Evolutionary conservation across 2,329 filamentous ascomycete genomes (phyloP).

Genomic region (Tolypocladium ophioglossoides): DNA sequence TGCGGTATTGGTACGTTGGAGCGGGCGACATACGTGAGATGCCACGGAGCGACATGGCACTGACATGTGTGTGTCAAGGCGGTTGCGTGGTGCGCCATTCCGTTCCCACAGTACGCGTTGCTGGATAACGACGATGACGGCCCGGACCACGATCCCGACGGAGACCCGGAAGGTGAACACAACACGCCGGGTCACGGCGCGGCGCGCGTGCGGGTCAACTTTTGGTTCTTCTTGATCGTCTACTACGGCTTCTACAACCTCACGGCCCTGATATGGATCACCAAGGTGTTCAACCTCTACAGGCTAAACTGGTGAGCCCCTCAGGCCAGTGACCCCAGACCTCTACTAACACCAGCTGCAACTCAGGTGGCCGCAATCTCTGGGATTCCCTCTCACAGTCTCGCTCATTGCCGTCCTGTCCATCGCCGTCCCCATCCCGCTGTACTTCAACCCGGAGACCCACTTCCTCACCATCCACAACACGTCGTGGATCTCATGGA

Average conservation of each 20-base stretch:
- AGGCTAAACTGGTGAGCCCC: slow-evolving; percentile 48
- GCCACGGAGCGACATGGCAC: neutral
- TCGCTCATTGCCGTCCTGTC: slow-evolving; percentile 51
- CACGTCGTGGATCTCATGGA: slow-evolving; percentile 59
- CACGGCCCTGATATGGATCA: slow-evolving; percentile 59
- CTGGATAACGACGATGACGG: slow-evolving; percentile 30
- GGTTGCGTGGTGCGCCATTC: slow-evolving; percentile 54
- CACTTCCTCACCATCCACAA: slow-evolving; percentile 49
- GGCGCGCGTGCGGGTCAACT: slow-evolving; percentile 54
- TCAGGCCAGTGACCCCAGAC: no score
- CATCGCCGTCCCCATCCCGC: slow-evolving; percentile 45
- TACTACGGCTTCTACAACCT: slow-evolving; percentile 62
- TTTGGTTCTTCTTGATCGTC: slow-evolving; percentile 61
- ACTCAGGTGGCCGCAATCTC: slow-evolving; percentile 46
- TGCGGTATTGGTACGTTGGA: slow-evolving; percentile 41
- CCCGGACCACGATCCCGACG: slow-evolving; percentile 10
- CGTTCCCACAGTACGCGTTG: slow-evolving; percentile 53
- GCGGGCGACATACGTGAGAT: neutral
- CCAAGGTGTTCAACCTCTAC: slow-evolving; percentile 62
- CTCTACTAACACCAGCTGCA: neutral
- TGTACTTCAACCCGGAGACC: slow-evolving; percentile 44
- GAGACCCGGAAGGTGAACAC: slow-evolving; percentile 4
- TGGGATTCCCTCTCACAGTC: slow-evolving; percentile 56
- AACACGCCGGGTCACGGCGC: slow-evolving; percentile 51
- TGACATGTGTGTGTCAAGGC: slow-evolving; percentile 28